Conservation (phyloP, 352 stramenopile species). For the Globisporangium uncinulatum region DNA sequence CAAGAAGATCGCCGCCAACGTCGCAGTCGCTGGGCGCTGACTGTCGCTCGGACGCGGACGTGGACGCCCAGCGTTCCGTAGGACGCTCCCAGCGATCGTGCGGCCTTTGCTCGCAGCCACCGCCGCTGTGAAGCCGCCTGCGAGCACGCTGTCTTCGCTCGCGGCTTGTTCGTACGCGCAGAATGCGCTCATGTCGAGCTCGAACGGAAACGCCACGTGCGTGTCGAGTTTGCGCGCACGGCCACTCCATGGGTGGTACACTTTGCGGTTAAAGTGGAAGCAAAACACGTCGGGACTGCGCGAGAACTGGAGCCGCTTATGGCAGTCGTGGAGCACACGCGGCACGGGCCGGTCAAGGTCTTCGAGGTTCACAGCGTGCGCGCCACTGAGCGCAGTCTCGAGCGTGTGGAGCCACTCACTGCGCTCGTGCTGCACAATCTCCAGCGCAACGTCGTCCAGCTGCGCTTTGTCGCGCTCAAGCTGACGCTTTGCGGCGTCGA, state of each 20-base stretch:
- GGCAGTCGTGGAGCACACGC: slow-evolving; percentile 38
- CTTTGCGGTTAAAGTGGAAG: slow-evolving; percentile 86
- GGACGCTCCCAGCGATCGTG: too few relatives aligned
- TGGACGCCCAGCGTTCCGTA: too few relatives aligned
- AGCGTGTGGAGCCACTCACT: slow-evolving; percentile 66
- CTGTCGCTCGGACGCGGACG: background rate
- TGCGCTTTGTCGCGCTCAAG: slow-evolving; percentile 11
- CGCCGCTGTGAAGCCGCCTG: slow-evolving; percentile 11
- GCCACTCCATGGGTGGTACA: slow-evolving; percentile 65
- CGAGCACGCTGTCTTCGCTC: slow-evolving; percentile 22
- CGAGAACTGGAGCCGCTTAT: slow-evolving; percentile 74
- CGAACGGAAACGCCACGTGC: slow-evolving; percentile 73
- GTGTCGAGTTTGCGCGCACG: slow-evolving; percentile 72
- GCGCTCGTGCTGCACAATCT: slow-evolving; percentile 53
- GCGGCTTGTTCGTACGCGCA: slow-evolving; percentile 54
- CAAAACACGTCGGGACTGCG: slow-evolving; percentile 79
- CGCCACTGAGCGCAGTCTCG: slow-evolving; percentile 28
- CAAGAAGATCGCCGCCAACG: slow-evolving; percentile 10
- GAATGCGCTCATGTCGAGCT: slow-evolving; percentile 74
- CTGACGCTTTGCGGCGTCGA: slow-evolving; percentile 11
- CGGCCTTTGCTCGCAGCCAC: too few relatives aligned
- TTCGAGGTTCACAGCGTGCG: slow-evolving; percentile 29
- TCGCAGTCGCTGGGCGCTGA: background rate
- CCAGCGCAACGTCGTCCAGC: slow-evolving; percentile 29
- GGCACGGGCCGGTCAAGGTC: slow-evolving; percentile 30